A percentile compares a stretch with the other conserved stretches of the same genome.
phyloP scores from a whole-genome alignment of 1,284 basidiomycete species.

The Ceratobasidium sp. region DNA sequence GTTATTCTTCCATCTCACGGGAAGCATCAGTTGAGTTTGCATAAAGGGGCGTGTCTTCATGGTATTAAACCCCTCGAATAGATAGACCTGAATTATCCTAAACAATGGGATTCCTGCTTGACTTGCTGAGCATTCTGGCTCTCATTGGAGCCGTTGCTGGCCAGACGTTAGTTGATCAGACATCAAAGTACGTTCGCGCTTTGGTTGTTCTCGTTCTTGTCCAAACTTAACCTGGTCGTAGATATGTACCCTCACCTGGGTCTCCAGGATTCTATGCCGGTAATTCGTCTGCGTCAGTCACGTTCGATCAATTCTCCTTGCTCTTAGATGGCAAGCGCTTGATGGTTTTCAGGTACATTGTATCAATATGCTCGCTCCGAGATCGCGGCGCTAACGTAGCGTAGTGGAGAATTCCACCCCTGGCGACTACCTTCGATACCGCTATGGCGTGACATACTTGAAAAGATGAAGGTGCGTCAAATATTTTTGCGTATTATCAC shows the following conservation, averaged over 20 bases:
- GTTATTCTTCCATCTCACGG: background rate
- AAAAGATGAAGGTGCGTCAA: slow-evolving; percentile 41
- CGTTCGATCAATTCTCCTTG: slow-evolving; percentile 52
- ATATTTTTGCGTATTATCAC: too few species aligned
- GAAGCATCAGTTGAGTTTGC: background rate
- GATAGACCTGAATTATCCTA: background rate
- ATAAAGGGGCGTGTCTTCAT: background rate
- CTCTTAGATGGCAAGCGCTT: slow-evolving; percentile 32
- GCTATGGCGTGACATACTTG: slow-evolving; percentile 45
- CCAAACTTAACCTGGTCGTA: background rate
- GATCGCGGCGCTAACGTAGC: too few species aligned
- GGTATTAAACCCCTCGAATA: background rate
- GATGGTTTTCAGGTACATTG: slow-evolving; percentile 1
- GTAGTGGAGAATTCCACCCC: slow-evolving; percentile 42
- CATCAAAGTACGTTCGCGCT: background rate
- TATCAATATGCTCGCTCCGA: background rate
- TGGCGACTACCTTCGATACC: slow-evolving; percentile 41
- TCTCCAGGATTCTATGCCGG: slow-evolving; percentile 60
- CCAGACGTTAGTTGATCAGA: background rate
- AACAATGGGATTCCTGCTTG: background rate
- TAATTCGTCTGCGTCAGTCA: slow-evolving; percentile 60
- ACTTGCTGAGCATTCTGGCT: background rate
- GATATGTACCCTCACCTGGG: slow-evolving; percentile 46
- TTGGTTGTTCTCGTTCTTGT: background rate
- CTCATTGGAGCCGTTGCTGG: background rate